Conservation (phyloP, 345 rosid species). For the Euclidium syriacum region DNA sequence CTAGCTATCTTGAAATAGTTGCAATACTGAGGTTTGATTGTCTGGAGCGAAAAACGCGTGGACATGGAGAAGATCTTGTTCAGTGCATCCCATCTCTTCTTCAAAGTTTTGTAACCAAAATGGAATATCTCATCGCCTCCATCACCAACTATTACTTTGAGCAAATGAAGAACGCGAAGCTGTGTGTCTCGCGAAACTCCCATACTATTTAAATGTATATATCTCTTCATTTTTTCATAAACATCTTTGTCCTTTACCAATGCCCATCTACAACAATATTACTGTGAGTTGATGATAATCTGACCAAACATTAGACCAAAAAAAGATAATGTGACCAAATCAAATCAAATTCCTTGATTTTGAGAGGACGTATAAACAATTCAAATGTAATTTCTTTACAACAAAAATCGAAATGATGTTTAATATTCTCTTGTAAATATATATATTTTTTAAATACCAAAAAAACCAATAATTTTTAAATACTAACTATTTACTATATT, state of each 20-base stretch:
- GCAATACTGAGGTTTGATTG: slow-evolving; percentile 40
- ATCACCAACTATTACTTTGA: slow-evolving; percentile 37
- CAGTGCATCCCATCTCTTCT: slow-evolving; percentile 14
- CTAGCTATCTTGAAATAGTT: slow-evolving; percentile 25
- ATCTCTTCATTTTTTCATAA: slow-evolving; percentile 35
- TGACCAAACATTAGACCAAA: too few relatives aligned
- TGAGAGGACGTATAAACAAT: too few relatives aligned
- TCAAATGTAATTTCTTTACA: too few relatives aligned
- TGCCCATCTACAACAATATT: slow-evolving; percentile 45
- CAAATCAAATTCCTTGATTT: too few relatives aligned
- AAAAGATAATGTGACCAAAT: too few relatives aligned
- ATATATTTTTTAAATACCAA: too few relatives aligned
- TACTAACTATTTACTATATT: too few relatives aligned
- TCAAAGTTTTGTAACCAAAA: slow-evolving; percentile 49
- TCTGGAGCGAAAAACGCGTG: slow-evolving; percentile 47
- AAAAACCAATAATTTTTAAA: too few relatives aligned
- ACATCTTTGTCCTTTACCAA: slow-evolving; percentile 50
- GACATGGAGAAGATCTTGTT: slow-evolving; percentile 27
- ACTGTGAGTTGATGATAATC: neutral
- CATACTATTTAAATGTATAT: slow-evolving; percentile 27
- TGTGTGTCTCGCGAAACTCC: slow-evolving; percentile 63
- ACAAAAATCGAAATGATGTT: too few relatives aligned
- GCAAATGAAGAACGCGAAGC: slow-evolving; percentile 44
- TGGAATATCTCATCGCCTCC: slow-evolving; percentile 36
- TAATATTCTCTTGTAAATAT: too few relatives aligned